Base-by-base conservation (phyloP, 2,329 filamentous ascomycete species). In the Neophaeococcomyces aloes region DNA sequence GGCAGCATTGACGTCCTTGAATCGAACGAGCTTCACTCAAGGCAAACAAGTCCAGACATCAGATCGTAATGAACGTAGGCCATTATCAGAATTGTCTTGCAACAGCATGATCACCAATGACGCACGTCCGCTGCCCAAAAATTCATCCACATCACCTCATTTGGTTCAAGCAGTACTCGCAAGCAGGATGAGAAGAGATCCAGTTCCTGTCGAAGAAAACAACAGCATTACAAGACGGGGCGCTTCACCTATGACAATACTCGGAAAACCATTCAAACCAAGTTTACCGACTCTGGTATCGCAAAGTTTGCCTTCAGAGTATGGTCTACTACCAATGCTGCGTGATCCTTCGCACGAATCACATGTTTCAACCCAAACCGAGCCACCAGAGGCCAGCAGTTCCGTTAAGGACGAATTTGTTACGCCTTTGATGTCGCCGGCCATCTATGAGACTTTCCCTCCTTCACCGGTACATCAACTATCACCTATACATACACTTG, bases 1-100 rank as follows among this genome's bases (percentile, higher is more conserved):
- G 23, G 57, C 58, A 44, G 59, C 61, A 11, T 52, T 69, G 4
- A 55, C 61, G 4, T 58, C 63, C 1, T 59, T 68, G 13, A 63
- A 65, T 33, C 56, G 57, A 27, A 55, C 55, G 4, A 66, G 59
- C 41, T 58, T 60, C n/a, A 54, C 60, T 2, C 52, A 56, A 25
- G 46, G 55, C 15, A 53, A 50, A 34, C 34, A 44, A 48, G 47
- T 17, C n/a, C 31, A 55, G 19, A 29, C 44, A 47, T 27, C 38
- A 34, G 15, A 46, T 45, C 27, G 38, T 33, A 23, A 15, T 25
- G 31, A 43, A 33, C 13, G 39, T 11, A 49, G 46, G 32, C 41
- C 46, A 13, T 25, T 29, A 27, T 42, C 23, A 52, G 53, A 42
- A 44, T 56, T 61, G 10, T 56, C 56, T 10, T 59, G 60, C 39